Percentiles rank a stretch among this genome's conserved stretches.
Conservation (phyloP, 2,329 filamentous ascomycete species). For the Hypoxylon rubiginosum region DNA sequence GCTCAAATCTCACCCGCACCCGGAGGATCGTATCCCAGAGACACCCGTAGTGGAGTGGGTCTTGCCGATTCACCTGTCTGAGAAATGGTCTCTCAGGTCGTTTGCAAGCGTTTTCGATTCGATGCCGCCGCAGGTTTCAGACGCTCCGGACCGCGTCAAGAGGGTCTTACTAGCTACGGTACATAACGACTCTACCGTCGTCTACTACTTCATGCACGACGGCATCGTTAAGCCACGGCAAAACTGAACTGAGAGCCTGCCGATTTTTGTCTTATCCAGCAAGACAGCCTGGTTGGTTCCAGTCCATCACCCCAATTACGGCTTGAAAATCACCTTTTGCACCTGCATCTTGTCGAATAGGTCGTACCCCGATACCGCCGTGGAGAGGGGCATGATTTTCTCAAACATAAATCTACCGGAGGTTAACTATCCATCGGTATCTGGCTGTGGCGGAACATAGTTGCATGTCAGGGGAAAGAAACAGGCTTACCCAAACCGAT, state of each 20-base stretch:
- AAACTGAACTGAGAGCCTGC: conserved; percentile 66
- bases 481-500: conserved; percentile 72
- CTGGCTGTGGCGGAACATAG: not conserved
- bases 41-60: conserved; percentile 80
- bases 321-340: conserved; percentile 79
- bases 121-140: conserved; percentile 61
- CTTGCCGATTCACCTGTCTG: conserved; percentile 77
- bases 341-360: conserved; percentile 80
- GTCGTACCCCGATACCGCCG: conserved; percentile 77
- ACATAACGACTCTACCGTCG: conserved; percentile 84
- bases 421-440: conserved; percentile 25
- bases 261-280: conserved; percentile 24
- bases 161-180: conserved; percentile 80
- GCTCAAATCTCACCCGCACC: conserved; percentile 70
- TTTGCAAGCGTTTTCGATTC: conserved; percentile 80
- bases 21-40: conserved; percentile 61
- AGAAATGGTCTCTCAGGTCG: conserved; percentile 76
- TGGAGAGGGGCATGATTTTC: conserved; percentile 77
- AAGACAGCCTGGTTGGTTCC: not conserved
- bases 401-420: conserved; percentile 77
- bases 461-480: not conserved
- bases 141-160: conserved; percentile 66
- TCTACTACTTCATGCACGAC: conserved; percentile 88
- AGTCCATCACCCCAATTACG: conserved; percentile 46
- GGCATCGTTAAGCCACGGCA: conserved; percentile 89